Evolutionary conservation across 164 flowering plant species (phyloP).

Genomic region (Vitis rupestris): DNA sequence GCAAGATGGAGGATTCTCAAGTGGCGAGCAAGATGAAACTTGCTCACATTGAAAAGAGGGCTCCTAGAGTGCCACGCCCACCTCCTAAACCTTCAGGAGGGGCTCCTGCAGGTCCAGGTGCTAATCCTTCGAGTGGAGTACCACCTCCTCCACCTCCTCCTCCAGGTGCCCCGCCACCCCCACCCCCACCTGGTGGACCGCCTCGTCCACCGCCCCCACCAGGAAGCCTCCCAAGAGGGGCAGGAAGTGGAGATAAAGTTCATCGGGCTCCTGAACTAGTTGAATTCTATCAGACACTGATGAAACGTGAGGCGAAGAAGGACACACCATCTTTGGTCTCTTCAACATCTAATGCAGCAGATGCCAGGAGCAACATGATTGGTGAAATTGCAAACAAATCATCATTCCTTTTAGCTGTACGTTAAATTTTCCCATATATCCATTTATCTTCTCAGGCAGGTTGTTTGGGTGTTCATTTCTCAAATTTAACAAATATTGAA

Average conservation of each 20-base stretch:
- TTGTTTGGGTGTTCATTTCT: background rate
- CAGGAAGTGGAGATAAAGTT: constrained; percentile 73
- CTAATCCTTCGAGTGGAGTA: constrained; percentile 32
- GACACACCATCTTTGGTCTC: constrained; percentile 57
- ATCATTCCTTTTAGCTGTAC: constrained; percentile 84
- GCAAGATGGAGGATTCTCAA: constrained; percentile 41
- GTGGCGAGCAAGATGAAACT: constrained; percentile 71
- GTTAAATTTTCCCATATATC: constrained; percentile 18
- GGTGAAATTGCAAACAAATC: constrained; percentile 96
- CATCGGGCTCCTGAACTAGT: constrained; percentile 97
- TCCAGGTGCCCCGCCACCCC: constrained; percentile 69
- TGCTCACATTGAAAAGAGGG: constrained; percentile 73
- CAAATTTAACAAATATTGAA: constrained; percentile 1
- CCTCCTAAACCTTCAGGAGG: constrained; percentile 74
- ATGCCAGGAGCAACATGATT: constrained; percentile 92
- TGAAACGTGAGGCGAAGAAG: constrained; percentile 95
- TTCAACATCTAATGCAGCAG: constrained; percentile 44
- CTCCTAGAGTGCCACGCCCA: constrained; percentile 79
- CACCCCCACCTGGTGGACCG: constrained; percentile 70
- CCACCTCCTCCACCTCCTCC: constrained; percentile 47
- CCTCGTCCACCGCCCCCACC: constrained; percentile 92
- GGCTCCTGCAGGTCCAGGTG: constrained; percentile 31
- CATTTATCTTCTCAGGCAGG: background rate
- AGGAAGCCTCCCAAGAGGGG: constrained; percentile 61
- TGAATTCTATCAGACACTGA: constrained; percentile 87